These are phyloP conservation scores for Mycena vulgaris DNA, from an alignment of 768 basidiomycete genomes.

Conservation along the genomic window DNA sequence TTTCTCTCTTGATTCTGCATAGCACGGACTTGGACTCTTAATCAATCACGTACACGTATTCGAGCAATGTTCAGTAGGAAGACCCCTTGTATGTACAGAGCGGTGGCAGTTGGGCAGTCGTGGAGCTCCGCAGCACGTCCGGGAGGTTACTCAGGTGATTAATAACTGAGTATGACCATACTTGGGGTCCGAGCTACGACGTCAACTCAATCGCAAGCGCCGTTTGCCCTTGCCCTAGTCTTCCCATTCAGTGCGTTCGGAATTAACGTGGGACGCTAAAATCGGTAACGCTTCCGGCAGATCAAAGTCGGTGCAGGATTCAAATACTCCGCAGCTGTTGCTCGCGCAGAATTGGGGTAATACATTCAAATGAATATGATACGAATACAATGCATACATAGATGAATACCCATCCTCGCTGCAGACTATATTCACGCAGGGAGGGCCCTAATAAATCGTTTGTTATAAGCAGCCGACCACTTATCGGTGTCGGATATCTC, in stretches of 20 bases:
- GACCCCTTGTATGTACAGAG: background rate
- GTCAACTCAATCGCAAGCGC: background rate
- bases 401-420: background rate
- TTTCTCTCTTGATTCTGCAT: conserved; percentile 42
- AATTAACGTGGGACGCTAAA: background rate
- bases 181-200: background rate
- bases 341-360: background rate
- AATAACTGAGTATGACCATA: no score
- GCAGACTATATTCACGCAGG: conserved; percentile 3
- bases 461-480: conserved; percentile 18
- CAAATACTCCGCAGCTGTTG: no score
- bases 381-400: background rate
- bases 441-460: conserved; percentile 25
- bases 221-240: background rate
- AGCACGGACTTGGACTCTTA: conserved; percentile 40
- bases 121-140: background rate
- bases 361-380: background rate
- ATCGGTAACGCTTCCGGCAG: background rate
- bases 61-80: conserved; percentile 15
- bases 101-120: background rate
- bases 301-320: no score
- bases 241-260: no score
- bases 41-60: conserved; percentile 21
- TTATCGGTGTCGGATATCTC: conserved; percentile 33
- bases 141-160: background rate